A percentile compares a stretch with the other conserved stretches of the same genome.
phyloP scores from a whole-genome alignment of 169 alveolate species.

The Cryptosporidium sp. region DNA sequence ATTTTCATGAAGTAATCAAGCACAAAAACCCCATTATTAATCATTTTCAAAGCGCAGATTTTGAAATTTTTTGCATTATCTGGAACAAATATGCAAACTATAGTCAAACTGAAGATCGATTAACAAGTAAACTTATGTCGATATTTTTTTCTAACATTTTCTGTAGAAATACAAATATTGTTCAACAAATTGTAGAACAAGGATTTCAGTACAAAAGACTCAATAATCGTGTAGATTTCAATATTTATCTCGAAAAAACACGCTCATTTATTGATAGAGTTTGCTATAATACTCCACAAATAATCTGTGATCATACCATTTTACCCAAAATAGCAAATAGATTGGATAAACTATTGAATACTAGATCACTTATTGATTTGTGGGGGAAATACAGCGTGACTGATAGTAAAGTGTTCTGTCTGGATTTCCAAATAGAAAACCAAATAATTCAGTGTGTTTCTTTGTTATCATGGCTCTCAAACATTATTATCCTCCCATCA shows the following conservation, averaged over 20 bases:
- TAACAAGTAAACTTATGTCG: neutral
- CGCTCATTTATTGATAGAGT: slow-evolving; percentile 1
- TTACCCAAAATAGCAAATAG: slow-evolving; percentile 58
- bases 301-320: slow-evolving; percentile 22
- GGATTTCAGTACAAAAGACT: slow-evolving; percentile 40
- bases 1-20: slow-evolving; percentile 38
- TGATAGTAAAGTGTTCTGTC: neutral
- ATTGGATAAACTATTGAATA: slow-evolving; percentile 29
- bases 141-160: slow-evolving; percentile 20
- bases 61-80: slow-evolving; percentile 34
- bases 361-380: neutral
- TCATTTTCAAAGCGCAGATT: slow-evolving; percentile 25
- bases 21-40: slow-evolving; percentile 28
- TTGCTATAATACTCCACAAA: slow-evolving; percentile 23
- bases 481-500: slow-evolving; percentile 13
- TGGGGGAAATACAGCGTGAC: slow-evolving; percentile 51
- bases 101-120: neutral
- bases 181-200: slow-evolving; percentile 25
- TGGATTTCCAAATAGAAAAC: slow-evolving; percentile 38
- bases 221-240: neutral
- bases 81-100: slow-evolving; percentile 45
- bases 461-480: slow-evolving; percentile 49
- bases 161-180: slow-evolving; percentile 24
- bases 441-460: slow-evolving; percentile 56
- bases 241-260: neutral